Evolutionary conservation across 176 grass and related monocot genomes (phyloP).

Genomic region (Ananas comosus): DNA sequence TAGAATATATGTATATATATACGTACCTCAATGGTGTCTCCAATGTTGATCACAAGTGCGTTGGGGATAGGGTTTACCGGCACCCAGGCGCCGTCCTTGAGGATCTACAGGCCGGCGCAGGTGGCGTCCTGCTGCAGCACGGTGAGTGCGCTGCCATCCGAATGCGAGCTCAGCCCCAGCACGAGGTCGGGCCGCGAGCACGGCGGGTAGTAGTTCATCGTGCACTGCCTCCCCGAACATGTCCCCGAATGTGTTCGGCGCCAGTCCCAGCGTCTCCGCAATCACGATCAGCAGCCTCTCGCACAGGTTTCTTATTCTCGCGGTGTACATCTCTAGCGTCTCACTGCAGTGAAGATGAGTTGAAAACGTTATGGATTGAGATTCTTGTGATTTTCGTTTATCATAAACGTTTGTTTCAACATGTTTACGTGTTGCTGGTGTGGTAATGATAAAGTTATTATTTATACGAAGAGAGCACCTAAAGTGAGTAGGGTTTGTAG

Average conservation of each 20-base stretch:
- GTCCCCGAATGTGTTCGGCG: conserved; percentile 27
- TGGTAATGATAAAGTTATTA: too few relatives aligned
- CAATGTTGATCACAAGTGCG: conserved; percentile 68
- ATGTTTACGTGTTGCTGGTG: too few relatives aligned
- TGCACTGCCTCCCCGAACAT: conserved; percentile 86
- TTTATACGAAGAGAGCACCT: not conserved
- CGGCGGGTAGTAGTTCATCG: conserved; percentile 81
- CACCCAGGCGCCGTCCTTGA: conserved; percentile 40
- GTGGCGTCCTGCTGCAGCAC: conserved; percentile 71
- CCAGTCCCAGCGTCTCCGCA: conserved; percentile 40
- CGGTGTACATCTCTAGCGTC: conserved; percentile 50
- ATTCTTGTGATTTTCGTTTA: too few relatives aligned
- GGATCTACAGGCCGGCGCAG: conserved; percentile 57
- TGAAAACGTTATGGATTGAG: too few relatives aligned
- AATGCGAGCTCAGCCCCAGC: conserved; percentile 75
- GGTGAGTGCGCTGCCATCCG: conserved; percentile 85
- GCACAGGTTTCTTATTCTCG: conserved; percentile 48
- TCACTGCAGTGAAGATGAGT: conserved; percentile 10
- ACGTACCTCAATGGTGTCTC: conserved; percentile 46
- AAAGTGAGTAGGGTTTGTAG: conserved; percentile 40
- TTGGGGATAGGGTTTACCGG: conserved; percentile 38
- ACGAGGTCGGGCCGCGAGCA: conserved; percentile 61
- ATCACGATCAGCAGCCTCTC: conserved; percentile 31
- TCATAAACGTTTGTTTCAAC: too few relatives aligned
- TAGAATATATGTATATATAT: too few relatives aligned